Evolutionary conservation across 108 stramenopile genomes (phyloP).

Genomic region (Pseudonitzschia pungens): DNA sequence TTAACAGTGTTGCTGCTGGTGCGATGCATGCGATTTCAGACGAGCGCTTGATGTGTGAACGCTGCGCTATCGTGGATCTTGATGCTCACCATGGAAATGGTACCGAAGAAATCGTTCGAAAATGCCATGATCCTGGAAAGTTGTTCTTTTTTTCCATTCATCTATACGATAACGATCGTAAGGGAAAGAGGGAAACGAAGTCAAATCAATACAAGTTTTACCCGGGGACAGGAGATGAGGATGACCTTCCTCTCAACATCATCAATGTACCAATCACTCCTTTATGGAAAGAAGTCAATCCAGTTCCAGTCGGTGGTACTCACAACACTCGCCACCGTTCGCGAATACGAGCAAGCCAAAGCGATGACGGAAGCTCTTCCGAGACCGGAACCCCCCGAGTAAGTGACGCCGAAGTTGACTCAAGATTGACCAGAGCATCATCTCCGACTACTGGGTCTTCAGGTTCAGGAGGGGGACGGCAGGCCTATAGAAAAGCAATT

Average conservation of each 20-base stretch:
- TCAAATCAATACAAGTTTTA: slow-evolving; percentile 88
- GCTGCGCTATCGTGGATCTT: slow-evolving; percentile 96
- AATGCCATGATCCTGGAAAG: slow-evolving; percentile 82
- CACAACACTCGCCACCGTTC: slow-evolving; percentile 60
- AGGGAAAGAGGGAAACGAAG: slow-evolving; percentile 42
- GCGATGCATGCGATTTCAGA: slow-evolving; percentile 95
- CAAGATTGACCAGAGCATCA: slow-evolving; percentile 30
- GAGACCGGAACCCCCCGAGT: slow-evolving; percentile 33
- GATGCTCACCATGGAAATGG: slow-evolving; percentile 99
- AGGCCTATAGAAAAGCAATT: slow-evolving; percentile 77
- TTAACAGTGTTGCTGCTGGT: slow-evolving; percentile 96
- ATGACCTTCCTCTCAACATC: slow-evolving; percentile 90
- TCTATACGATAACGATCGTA: slow-evolving; percentile 85
- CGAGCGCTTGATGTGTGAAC: slow-evolving; percentile 73
- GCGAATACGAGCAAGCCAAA: slow-evolving; percentile 18
- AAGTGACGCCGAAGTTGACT: slow-evolving; percentile 37
- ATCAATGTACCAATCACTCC: slow-evolving; percentile 95
- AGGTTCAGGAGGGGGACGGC: slow-evolving; percentile 37
- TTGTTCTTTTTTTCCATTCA: slow-evolving; percentile 95
- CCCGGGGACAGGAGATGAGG: slow-evolving; percentile 91
- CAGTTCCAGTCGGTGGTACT: slow-evolving; percentile 22
- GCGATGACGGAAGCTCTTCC: slow-evolving; percentile 30
- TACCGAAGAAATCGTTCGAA: slow-evolving; percentile 94
- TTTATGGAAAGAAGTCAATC: slow-evolving; percentile 78
- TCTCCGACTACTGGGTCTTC: slow-evolving; percentile 41